Evolutionary conservation across 805 yeast species (phyloP).

Genomic region (Schwanniomyces sp.): DNA sequence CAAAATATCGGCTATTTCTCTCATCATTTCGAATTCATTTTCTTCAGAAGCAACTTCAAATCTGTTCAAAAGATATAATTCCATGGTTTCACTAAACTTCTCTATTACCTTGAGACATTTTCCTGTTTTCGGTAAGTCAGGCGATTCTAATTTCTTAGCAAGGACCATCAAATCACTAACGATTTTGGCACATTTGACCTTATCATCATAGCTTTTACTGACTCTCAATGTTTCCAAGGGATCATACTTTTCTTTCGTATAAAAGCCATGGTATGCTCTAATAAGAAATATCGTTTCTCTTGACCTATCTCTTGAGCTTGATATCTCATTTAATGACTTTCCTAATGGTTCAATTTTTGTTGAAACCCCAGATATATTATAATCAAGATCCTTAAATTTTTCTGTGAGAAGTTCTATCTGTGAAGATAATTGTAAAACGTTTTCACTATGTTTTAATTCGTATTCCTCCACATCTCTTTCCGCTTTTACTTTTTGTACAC

Average conservation of each 20-base stretch:
- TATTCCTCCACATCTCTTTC: constrained; percentile 57
- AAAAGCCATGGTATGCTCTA: constrained; percentile 74
- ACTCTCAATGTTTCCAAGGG: constrained; percentile 60
- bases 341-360: constrained; percentile 68
- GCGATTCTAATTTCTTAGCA: constrained; percentile 62
- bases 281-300: constrained; percentile 70
- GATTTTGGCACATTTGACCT: constrained; percentile 65
- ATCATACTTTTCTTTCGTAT: constrained; percentile 50
- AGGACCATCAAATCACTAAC: constrained; percentile 65
- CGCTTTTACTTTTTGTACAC: constrained; percentile 47
- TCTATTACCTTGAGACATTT: constrained; percentile 50
- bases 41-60: constrained; percentile 75
- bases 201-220: constrained; percentile 48
- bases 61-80: constrained; percentile 61
- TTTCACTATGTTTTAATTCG: constrained; percentile 67
- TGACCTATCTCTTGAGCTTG: constrained; percentile 73
- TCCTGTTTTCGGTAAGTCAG: constrained; percentile 46
- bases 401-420: constrained; percentile 46
- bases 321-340: constrained; percentile 62
- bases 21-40: constrained; percentile 69
- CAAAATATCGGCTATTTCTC: constrained; percentile 70
- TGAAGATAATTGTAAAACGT: constrained; percentile 55
- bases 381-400: constrained; percentile 52
- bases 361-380: constrained; percentile 55
- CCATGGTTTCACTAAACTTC: constrained; percentile 75